phyloP scores from a whole-genome alignment of 805 yeast species.

The Ogataea pini region DNA sequence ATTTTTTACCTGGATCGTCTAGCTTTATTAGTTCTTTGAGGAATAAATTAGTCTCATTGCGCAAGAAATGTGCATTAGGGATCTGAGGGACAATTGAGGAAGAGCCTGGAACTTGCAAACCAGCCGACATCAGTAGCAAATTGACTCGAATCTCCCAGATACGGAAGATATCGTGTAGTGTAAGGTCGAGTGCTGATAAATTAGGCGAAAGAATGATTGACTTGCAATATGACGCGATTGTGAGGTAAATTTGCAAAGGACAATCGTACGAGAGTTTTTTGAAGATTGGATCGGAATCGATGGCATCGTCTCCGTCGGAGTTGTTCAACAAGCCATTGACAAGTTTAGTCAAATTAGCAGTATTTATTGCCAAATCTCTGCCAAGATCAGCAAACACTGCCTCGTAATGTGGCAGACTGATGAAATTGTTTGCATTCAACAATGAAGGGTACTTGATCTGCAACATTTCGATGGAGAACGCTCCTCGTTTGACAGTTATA shows the following conservation, averaged over 20 bases:
- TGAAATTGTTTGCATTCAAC: slow-evolving; percentile 31
- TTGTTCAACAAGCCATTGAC: slow-evolving; percentile 7
- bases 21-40: slow-evolving; percentile 29
- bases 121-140: slow-evolving; percentile 24
- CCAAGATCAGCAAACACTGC: slow-evolving; percentile 8
- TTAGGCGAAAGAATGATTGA: slow-evolving; percentile 28
- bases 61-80: slow-evolving; percentile 31
- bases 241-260: slow-evolving; percentile 18
- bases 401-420: slow-evolving; percentile 24
- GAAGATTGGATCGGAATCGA: background rate
- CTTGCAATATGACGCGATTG: slow-evolving; percentile 33
- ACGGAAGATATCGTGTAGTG: slow-evolving; percentile 40
- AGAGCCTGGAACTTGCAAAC: slow-evolving; percentile 12
- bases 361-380: slow-evolving; percentile 8
- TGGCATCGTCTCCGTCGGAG: background rate
- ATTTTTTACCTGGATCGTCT: slow-evolving; percentile 11
- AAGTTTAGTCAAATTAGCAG: slow-evolving; percentile 11
- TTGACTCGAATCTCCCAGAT: slow-evolving; percentile 41
- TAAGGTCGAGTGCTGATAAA: slow-evolving; percentile 16
- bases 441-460: slow-evolving; percentile 28
- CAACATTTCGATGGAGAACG: slow-evolving; percentile 16
- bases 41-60: slow-evolving; percentile 30
- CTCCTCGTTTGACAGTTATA: background rate
- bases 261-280: slow-evolving; percentile 4
- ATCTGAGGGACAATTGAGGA: slow-evolving; percentile 26